Base-by-base conservation (phyloP, 805 yeast species). In the Candida cerambycidarum region DNA sequence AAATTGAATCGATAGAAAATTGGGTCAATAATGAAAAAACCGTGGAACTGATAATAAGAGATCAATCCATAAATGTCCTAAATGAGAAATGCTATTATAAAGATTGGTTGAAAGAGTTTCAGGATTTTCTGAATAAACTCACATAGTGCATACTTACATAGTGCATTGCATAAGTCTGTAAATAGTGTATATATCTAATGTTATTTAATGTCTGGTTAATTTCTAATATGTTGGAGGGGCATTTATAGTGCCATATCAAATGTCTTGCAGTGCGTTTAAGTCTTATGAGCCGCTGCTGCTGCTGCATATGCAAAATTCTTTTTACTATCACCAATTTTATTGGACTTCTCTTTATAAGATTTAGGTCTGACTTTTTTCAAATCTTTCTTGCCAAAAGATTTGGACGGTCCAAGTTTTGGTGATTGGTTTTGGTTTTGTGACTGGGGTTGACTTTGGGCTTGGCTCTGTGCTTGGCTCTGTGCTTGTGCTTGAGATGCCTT, bases 251-350 rank as follows among this genome's bases (percentile, higher is more conserved):
- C 29, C 33, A 6, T 21, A 21, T 21, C 19, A 17, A 12, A 27
- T 13, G 15, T 16, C 17, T 17, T 29, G 11, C 13, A 13, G n/a
- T n/a, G n/a, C n/a, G n/a, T n/a, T 8, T 18, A 45, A 38, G 47
- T 56, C 45, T 53, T 62, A 45, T 63, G 67, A 28, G 67, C 75
- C 6, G 75, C 75, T 2, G 75, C 74, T 4, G 75, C 75, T 3
- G 76, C 76, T 8, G 75, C 75, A 39, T 65, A 66, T 47, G 76
- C 76, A 61, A 70, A 69, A 32, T 60, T 63, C 42, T 56, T 64
- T 18, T 50, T 33, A 17, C 40, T 45, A 39, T 43, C 47, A 34
- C 23, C 41, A 25, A 27, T 53, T 48, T 23, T 53, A 12, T 29
- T 11, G 11, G 38, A 34, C 51, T 24, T 39, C 41, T 24, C 54